phyloP scores from a whole-genome alignment of 371 early-diverging fungal species.

The Smittium culicis region DNA sequence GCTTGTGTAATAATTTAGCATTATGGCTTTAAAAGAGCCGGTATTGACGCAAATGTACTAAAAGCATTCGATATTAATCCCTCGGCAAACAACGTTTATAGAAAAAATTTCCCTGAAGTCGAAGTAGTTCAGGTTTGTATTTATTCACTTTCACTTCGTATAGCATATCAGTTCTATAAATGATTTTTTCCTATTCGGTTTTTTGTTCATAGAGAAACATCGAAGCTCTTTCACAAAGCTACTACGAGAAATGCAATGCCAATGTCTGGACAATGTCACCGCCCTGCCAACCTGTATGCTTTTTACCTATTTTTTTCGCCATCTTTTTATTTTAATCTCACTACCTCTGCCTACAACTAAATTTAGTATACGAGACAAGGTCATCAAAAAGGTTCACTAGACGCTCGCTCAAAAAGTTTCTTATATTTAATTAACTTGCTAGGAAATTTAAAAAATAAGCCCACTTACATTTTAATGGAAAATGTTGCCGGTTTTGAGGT shows the following conservation, averaged over 20 bases:
- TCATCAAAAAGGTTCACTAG: slow-evolving; percentile 54
- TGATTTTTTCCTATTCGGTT: neutral
- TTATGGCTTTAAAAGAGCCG: slow-evolving; percentile 50
- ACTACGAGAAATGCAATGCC: slow-evolving; percentile 47
- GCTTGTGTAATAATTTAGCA: too few relatives aligned
- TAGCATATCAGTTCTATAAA: neutral
- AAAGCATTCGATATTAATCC: slow-evolving; percentile 69
- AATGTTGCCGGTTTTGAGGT: slow-evolving; percentile 76
- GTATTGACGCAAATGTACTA: slow-evolving; percentile 41
- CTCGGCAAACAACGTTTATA: slow-evolving; percentile 62
- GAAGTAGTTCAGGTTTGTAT: slow-evolving; percentile 42
- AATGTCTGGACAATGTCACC: slow-evolving; percentile 76
- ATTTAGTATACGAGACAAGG: slow-evolving; percentile 54
- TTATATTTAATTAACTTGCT: slow-evolving; percentile 51
- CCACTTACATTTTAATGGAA: slow-evolving; percentile 57
- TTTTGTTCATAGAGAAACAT: slow-evolving; percentile 37
- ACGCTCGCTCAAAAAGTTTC: slow-evolving; percentile 59
- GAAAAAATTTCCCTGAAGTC: slow-evolving; percentile 55
- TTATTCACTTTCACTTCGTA: neutral
- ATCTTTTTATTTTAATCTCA: too few relatives aligned
- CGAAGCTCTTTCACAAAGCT: slow-evolving; percentile 44
- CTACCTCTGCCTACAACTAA: too few relatives aligned
- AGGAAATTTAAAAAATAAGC: slow-evolving; percentile 37
- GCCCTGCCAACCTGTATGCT: slow-evolving; percentile 56
- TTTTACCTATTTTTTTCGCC: neutral